Base-by-base conservation (phyloP, 2,329 filamentous ascomycete species). In the Paecilomyces fulvus region DNA sequence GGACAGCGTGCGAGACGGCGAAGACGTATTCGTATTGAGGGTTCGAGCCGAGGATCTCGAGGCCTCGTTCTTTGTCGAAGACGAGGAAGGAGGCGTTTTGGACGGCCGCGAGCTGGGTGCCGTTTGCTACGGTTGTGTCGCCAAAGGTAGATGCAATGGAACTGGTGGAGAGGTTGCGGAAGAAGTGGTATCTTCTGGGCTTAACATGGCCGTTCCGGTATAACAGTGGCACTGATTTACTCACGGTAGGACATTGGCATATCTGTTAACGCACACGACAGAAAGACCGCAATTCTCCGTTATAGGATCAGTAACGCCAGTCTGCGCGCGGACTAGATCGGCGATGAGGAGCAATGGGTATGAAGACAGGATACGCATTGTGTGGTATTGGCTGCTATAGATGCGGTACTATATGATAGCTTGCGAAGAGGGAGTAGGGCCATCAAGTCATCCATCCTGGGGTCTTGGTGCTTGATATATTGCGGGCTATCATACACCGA, bases 21-120 rank as follows among this genome's bases (percentile, higher is more conserved):
- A 76, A 75, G 53, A 75, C 63, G 54, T 63, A 71, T 23, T 75
- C 66, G 46, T 72, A 71, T 3, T 62, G 68, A 12, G 74, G 73
- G 14, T 65, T 69, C 0, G 62, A 52, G 12, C 74, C 74, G 1
- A 77, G 66, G 11, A 73, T 59, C 25, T 73, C 64, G 12, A 73
- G 60, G 6, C 68, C 74, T 17, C 68, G 65, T 54, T 66, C 54
- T n/a, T 64, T 61, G 56, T 76, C 69, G 53, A 72, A 75, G 23
- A 76, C 68, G 10, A 75, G 55, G 55, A 75, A 75, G 55, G 68
- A 61, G 8, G 70, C 72, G n/a, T 61, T 58, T 48, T 59, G 62
- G n/a, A 73, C 64, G 10, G 69, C 63, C 17, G 58, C 54, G 25
- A 70, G 69, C 1, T 62, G 66, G 17, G 67, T 64, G 46, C 70